Base-by-base conservation (phyloP, 257 asterid genomes). In the Fraxinus americana region DNA sequence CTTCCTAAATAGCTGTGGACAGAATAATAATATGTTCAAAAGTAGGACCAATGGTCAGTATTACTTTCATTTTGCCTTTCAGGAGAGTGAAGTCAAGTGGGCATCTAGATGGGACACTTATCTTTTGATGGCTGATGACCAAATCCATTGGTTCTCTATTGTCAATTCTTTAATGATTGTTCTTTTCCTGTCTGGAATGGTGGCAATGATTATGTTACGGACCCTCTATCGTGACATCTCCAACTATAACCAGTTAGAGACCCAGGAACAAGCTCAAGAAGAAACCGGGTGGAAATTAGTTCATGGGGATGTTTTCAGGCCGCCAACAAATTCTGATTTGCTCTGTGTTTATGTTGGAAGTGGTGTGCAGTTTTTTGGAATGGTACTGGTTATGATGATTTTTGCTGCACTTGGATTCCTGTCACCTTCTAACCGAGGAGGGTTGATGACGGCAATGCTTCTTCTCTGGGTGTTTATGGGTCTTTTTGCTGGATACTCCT, bases 381-480 rank as follows among this genome's bases (percentile, higher is more conserved):
- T 92, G 97, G 85, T 89, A 48, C 84, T 92, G 66, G 94, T 92
- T 38, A 92, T 93, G 9, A 91, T 92, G 97, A 83, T 90, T 68
- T 92, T 92, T 59, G 97, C 97, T 0, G 87, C 90, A 17, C 93
- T 92, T 2, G 97, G 97, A 0, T 92, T 92, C 88, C 89, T 92
- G 32, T 92, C 97, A 43, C 97, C 97, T 81, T 93, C 98, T 70
- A 93, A 93, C 85, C 88, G 98, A 4, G 98, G 98, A 68, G 97
- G 98, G 19, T 77, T 93, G 79, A 93, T 93, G 97, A 93, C 98
- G 7, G 97, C 98, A 7, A 87, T 93, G 97, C 90, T 93, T 74
- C 92, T 93, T 75, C 92, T 93, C 73, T 93, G 97, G 97, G 98
- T 91, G 30, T 89, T 93, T 85, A 93, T 93, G 98, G 98, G 96